phyloP scores from a whole-genome alignment of 2,329 filamentous ascomycete species.

The Mycogone perniciosa region DNA sequence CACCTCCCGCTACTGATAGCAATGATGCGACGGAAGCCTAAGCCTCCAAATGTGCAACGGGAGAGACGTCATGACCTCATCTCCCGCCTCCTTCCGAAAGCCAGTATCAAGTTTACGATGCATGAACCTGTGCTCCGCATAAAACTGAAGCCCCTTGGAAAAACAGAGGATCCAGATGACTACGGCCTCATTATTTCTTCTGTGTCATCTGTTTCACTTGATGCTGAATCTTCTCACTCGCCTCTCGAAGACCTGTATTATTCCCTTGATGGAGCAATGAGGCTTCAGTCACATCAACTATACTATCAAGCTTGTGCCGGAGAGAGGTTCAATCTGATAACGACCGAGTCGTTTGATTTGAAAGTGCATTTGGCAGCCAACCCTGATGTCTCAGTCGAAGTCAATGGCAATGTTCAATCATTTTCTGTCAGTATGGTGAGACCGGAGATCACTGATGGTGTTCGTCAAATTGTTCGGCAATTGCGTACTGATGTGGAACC shows the following conservation, averaged over 20 bases:
- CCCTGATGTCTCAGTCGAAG: slow-evolving; percentile 76
- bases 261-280: slow-evolving; percentile 71
- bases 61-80: slow-evolving; percentile 62
- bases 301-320: slow-evolving; percentile 90
- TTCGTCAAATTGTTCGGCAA: slow-evolving; percentile 86
- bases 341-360: slow-evolving; percentile 81
- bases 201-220: slow-evolving; percentile 86
- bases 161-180: slow-evolving; percentile 61
- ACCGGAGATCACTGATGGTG: slow-evolving; percentile 84
- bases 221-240: slow-evolving; percentile 94
- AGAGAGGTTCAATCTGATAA: slow-evolving; percentile 76
- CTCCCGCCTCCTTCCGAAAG: slow-evolving; percentile 86
- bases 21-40: slow-evolving; percentile 55
- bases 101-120: slow-evolving; percentile 90
- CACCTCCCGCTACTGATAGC: slow-evolving; percentile 82
- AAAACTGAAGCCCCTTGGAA: slow-evolving; percentile 71
- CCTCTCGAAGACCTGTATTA: slow-evolving; percentile 79
- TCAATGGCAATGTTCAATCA: slow-evolving; percentile 73
- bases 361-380: slow-evolving; percentile 79
- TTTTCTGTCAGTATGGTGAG: slow-evolving; percentile 86
- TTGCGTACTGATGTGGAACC: slow-evolving; percentile 65
- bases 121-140: slow-evolving; percentile 94
- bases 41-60: slow-evolving; percentile 27
- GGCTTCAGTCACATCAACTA: slow-evolving; percentile 78
- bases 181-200: slow-evolving; percentile 95